phyloP scores from a whole-genome alignment of 2,329 filamentous ascomycete species.

The Plectosphaerella sp. region DNA sequence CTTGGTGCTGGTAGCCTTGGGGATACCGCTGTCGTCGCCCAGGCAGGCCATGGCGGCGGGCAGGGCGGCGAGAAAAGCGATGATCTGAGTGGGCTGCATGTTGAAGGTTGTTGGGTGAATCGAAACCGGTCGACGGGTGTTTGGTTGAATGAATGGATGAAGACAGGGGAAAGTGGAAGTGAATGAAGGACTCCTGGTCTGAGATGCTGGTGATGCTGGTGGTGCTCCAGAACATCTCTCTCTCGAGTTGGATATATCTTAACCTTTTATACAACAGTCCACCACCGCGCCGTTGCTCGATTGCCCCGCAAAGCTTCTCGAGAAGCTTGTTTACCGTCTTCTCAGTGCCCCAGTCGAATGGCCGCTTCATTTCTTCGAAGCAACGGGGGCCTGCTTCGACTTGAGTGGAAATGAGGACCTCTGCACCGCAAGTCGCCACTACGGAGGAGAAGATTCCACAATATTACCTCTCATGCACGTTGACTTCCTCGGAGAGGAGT shows the following conservation, averaged over 20 bases:
- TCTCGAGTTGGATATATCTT: not conserved
- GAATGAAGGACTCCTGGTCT: constrained; percentile 3
- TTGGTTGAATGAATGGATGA: not conserved
- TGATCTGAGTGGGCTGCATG: not conserved
- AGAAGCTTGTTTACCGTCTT: not conserved
- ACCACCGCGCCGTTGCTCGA: not conserved
- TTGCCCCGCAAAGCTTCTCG: not conserved
- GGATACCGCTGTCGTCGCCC: constrained; percentile 24
- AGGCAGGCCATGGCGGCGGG: constrained; percentile 23
- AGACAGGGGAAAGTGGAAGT: not conserved
- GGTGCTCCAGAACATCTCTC: not conserved
- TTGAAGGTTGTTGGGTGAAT: not conserved
- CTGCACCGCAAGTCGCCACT: not conserved
- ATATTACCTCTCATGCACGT: not conserved
- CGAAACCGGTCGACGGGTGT: constrained; percentile 1
- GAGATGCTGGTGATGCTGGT: not conserved
- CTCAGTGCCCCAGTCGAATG: not conserved
- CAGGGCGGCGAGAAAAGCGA: constrained; percentile 15
- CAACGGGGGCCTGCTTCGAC: not conserved
- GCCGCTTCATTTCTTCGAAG: not conserved
- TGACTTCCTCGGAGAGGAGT: not conserved
- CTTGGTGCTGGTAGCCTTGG: constrained; percentile 16
- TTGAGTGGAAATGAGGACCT: not conserved
- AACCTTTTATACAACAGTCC: not conserved
- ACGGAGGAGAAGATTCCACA: not conserved